Evolutionary conservation across 495 filamentous ascomycete species (phyloP).

Genomic region (Cairneyella variabilis): DNA sequence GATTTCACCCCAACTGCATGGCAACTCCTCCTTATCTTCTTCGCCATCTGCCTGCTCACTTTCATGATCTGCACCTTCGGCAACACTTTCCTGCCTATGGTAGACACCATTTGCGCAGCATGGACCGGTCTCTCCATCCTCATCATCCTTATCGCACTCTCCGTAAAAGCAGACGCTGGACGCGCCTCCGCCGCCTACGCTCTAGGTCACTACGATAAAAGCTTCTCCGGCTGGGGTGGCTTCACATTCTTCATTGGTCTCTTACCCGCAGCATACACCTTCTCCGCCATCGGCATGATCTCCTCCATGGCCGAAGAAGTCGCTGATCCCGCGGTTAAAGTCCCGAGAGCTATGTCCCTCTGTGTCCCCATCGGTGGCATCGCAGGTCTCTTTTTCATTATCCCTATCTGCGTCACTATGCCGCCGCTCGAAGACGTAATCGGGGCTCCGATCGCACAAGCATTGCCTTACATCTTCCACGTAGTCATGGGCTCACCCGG

Average conservation of each 20-base stretch:
- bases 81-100: constrained; percentile 42
- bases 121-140: constrained; percentile 42
- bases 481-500: constrained; percentile 41
- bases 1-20: constrained; percentile 20
- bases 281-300: constrained; percentile 50
- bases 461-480: constrained; percentile 45
- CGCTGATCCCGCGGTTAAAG: constrained; percentile 38
- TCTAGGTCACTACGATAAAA: constrained; percentile 39
- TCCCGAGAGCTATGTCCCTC: constrained; percentile 42
- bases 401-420: constrained; percentile 44
- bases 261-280: constrained; percentile 47
- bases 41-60: constrained; percentile 37
- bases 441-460: constrained; percentile 36
- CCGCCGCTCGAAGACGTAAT: constrained; percentile 42
- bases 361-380: constrained; percentile 37
- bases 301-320: constrained; percentile 50
- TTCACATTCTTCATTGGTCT: constrained; percentile 49
- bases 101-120: constrained; percentile 47
- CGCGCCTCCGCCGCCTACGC: constrained; percentile 41
- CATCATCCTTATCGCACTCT: constrained; percentile 41
- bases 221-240: constrained; percentile 35
- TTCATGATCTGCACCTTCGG: constrained; percentile 42
- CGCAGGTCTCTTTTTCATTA: constrained; percentile 44
- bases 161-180: constrained; percentile 37
- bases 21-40: constrained; percentile 40